Percentiles rank a stretch among this genome's conserved stretches.
Evolutionary conservation across 139 green algal genomes (phyloP).

Genomic region (Trebouxia sp.): DNA sequence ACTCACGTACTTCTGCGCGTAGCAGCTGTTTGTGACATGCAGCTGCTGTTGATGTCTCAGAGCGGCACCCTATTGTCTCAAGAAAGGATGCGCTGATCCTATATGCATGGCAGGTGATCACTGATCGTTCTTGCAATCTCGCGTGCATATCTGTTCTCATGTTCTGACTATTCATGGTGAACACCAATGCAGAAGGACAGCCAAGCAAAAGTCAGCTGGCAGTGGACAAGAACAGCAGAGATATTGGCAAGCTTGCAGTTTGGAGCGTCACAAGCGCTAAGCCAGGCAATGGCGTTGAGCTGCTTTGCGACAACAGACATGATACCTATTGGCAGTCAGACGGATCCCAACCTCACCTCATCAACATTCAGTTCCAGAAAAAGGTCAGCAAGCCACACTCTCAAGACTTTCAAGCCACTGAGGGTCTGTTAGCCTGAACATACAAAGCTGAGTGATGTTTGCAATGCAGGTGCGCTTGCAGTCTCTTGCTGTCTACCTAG

Average conservation of each 20-base stretch:
- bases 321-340: constrained; percentile 98
- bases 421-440: too few species aligned
- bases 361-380: constrained; percentile 92
- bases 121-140: too few species aligned
- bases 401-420: neutral
- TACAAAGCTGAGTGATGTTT: too few species aligned
- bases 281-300: constrained; percentile 93
- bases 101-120: constrained; percentile 21
- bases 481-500: constrained; percentile 84
- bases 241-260: constrained; percentile 37
- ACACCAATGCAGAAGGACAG: neutral
- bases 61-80: too few species aligned
- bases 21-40: neutral
- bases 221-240: constrained; percentile 13
- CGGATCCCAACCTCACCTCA: constrained; percentile 87
- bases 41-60: too few species aligned
- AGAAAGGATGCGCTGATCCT: neutral
- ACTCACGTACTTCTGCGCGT: too few species aligned
- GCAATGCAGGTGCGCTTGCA: constrained; percentile 52
- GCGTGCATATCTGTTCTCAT: neutral
- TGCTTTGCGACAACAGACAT: constrained; percentile 84
- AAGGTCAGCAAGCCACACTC: constrained; percentile 55
- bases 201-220: constrained; percentile 5
- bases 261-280: constrained; percentile 89
- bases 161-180: neutral